A percentile compares a stretch with the other conserved stretches of the same genome.
Evolutionary conservation across 805 yeast species (phyloP).

Genomic region (Starmerella potacharoeniae): DNA sequence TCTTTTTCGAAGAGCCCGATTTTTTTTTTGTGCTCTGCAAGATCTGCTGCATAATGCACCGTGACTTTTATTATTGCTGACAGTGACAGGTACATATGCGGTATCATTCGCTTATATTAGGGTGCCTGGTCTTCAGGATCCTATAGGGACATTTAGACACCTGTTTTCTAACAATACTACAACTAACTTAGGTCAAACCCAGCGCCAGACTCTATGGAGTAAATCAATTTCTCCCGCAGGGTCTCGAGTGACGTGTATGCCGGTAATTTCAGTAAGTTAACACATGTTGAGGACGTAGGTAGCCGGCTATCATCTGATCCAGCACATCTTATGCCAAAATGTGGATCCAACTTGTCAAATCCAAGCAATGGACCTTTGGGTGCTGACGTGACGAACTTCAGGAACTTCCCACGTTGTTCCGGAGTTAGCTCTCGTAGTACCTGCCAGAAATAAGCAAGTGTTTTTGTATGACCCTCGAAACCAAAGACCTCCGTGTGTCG

Average conservation of each 20-base stretch:
- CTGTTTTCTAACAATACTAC: too few relatives aligned
- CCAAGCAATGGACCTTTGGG: conserved; percentile 88
- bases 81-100: background rate
- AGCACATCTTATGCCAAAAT: conserved; percentile 65
- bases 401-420: conserved; percentile 50
- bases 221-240: conserved; percentile 53
- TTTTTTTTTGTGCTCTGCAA: background rate
- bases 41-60: background rate
- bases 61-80: background rate
- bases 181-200: conserved; percentile 57
- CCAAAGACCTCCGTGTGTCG: conserved; percentile 58
- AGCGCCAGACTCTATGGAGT: conserved; percentile 70
- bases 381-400: conserved; percentile 86
- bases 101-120: too few relatives aligned
- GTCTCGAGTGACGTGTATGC: conserved; percentile 54
- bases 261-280: conserved; percentile 75
- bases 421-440: conserved; percentile 48
- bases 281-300: conserved; percentile 92
- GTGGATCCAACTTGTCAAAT: conserved; percentile 60
- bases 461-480: conserved; percentile 38
- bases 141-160: too few relatives aligned
- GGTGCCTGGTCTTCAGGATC: too few relatives aligned
- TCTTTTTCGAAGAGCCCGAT: background rate
- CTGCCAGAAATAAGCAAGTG: conserved; percentile 61
- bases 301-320: conserved; percentile 39